phyloP scores from a whole-genome alignment of 208 protist genomes.

The Leishmania turanica region DNA sequence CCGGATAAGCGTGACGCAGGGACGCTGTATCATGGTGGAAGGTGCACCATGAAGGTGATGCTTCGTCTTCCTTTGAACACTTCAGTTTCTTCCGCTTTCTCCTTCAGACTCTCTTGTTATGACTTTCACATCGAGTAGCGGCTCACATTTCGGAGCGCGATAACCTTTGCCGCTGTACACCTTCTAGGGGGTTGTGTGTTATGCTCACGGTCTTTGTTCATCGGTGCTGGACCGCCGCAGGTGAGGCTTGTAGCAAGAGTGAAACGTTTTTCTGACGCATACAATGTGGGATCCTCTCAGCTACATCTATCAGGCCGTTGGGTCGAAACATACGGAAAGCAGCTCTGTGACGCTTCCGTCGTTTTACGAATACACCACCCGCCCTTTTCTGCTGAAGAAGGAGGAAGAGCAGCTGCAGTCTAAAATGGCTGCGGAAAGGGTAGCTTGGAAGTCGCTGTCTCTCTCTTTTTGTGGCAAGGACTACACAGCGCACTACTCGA shows the following conservation, averaged over 20 bases:
- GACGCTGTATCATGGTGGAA: too few species aligned
- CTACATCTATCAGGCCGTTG: conserved; percentile 3
- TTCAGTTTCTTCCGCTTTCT: background rate
- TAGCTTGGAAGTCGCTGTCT: background rate
- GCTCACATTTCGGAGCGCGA: too few species aligned
- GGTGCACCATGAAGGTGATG: too few species aligned
- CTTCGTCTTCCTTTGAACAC: background rate
- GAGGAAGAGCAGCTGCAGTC: background rate
- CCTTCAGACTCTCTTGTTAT: too few species aligned
- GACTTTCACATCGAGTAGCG: too few species aligned
- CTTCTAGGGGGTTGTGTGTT: too few species aligned
- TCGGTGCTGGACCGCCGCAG: too few species aligned
- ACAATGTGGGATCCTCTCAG: conserved; percentile 6
- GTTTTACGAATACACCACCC: background rate
- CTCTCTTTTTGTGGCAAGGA: background rate
- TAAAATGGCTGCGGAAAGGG: background rate
- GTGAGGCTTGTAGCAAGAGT: background rate
- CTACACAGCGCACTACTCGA: background rate
- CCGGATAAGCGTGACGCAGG: too few species aligned
- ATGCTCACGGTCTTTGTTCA: background rate
- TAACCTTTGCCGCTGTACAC: too few species aligned
- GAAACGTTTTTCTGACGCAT: accelerated
- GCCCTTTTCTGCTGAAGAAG: background rate
- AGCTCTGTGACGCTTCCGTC: background rate
- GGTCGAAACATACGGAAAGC: background rate